Evolutionary conservation across 169 alveolate genomes (phyloP).

Genomic region (Cryptosporidium sp.): DNA sequence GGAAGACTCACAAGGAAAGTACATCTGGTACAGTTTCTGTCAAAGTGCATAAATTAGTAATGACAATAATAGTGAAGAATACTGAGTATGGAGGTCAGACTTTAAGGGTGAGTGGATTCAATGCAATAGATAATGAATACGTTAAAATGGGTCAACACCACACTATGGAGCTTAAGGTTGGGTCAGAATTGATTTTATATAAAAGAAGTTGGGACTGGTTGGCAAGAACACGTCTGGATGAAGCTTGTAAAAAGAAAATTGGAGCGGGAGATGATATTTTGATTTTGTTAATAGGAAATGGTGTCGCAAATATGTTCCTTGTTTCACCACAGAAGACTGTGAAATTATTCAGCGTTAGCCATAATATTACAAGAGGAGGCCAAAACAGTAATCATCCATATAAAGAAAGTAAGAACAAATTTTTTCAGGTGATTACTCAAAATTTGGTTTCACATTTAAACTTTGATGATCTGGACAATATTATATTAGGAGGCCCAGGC

Average conservation of each 20-base stretch:
- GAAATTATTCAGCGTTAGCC: conserved; percentile 39
- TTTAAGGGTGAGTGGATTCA: conserved; percentile 62
- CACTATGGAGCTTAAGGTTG: conserved; percentile 51
- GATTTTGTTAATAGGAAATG: conserved; percentile 45
- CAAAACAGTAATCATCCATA: neutral
- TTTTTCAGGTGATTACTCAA: conserved; percentile 38
- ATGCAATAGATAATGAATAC: conserved; percentile 63
- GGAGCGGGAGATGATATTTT: conserved; percentile 37
- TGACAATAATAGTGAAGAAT: conserved; percentile 60
- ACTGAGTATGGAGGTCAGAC: conserved; percentile 9
- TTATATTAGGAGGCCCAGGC: conserved; percentile 67
- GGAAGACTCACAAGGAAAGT: conserved; percentile 49
- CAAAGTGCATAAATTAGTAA: conserved; percentile 19
- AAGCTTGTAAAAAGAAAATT: conserved; percentile 14
- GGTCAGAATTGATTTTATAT: conserved; percentile 50
- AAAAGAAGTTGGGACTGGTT: conserved; percentile 71
- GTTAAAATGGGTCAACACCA: conserved; percentile 70
- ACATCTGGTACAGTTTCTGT: conserved; percentile 29
- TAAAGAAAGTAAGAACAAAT: conserved; percentile 46
- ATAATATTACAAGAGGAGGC: conserved; percentile 49
- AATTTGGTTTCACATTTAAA: conserved; percentile 24
- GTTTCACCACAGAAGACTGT: conserved; percentile 26
- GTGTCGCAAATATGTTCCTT: conserved; percentile 47
- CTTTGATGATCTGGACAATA: conserved; percentile 42
- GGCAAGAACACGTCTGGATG: conserved; percentile 25